phyloP scores from a whole-genome alignment of 805 yeast genomes.

The Pichia gijzeniarum region DNA sequence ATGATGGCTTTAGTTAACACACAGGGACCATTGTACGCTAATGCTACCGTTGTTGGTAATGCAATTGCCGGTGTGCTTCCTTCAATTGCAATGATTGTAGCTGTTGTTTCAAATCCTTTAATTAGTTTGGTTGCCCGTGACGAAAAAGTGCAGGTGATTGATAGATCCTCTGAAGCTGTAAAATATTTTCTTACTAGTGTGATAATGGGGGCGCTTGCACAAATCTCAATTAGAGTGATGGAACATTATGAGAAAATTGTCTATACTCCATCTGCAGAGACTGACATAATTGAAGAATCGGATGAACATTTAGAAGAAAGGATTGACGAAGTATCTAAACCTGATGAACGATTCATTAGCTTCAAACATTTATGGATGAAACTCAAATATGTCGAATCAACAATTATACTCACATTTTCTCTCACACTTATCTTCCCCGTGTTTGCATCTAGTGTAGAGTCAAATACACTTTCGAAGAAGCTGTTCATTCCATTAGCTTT shows the following conservation, averaged over 20 bases:
- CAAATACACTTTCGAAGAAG: conserved; percentile 34
- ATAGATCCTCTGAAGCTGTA: conserved; percentile 25
- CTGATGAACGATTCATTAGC: conserved; percentile 41
- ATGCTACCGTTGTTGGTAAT: conserved; percentile 91
- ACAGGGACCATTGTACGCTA: conserved; percentile 63
- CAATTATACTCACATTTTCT: conserved; percentile 69
- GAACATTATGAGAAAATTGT: conserved; percentile 19
- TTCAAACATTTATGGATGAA: conserved; percentile 55
- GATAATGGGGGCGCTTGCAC: conserved; percentile 18
- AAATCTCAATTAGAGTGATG: conserved; percentile 18
- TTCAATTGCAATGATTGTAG: conserved; percentile 55
- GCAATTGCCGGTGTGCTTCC: conserved; percentile 94
- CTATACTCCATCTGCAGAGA: conserved; percentile 10
- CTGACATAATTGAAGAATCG: conserved; percentile 1
- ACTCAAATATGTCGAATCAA: conserved; percentile 53
- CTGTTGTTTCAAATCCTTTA: conserved; percentile 31
- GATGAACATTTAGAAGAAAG: conserved; percentile 1
- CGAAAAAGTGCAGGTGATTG: conserved; percentile 9
- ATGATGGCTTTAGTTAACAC: conserved; percentile 80
- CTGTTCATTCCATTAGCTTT: conserved; percentile 68
- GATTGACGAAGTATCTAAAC: conserved; percentile 2
- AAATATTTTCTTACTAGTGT: conserved; percentile 34
- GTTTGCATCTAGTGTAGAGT: conserved; percentile 68
- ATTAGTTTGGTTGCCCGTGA: conserved; percentile 5
- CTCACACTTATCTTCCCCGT: conserved; percentile 82